Conservation (phyloP, 371 early-diverging fungal species). For the Apophysomyces trapeziformis region DNA sequence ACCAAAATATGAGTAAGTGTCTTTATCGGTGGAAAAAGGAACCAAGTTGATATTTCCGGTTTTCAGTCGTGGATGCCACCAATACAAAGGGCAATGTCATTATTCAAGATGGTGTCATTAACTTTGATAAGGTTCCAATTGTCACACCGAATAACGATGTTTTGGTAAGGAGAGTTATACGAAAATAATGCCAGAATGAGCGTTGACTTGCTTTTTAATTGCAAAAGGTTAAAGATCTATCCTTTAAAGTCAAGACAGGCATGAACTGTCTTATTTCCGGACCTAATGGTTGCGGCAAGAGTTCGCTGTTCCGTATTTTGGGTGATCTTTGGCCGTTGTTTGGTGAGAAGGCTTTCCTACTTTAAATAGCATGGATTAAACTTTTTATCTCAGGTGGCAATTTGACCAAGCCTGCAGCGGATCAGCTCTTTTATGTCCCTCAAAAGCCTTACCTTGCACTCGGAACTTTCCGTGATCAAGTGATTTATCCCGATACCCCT, state of each 20-base stretch:
- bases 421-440: slow-evolving; percentile 91
- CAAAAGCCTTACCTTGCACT: slow-evolving; percentile 93
- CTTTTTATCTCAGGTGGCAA: slow-evolving; percentile 61
- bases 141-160: slow-evolving; percentile 94
- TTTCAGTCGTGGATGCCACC: slow-evolving; percentile 48
- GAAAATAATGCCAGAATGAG: neutral
- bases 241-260: slow-evolving; percentile 83
- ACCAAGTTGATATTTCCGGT: neutral
- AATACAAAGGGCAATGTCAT: slow-evolving; percentile 66
- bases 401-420: slow-evolving; percentile 79
- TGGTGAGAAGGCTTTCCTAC: slow-evolving; percentile 34
- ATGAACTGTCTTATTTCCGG: slow-evolving; percentile 90
- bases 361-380: neutral
- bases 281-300: slow-evolving; percentile 92
- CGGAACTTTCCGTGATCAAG: slow-evolving; percentile 92
- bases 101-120: slow-evolving; percentile 71
- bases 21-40: neutral
- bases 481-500: slow-evolving; percentile 79
- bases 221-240: slow-evolving; percentile 63
- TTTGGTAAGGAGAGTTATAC: slow-evolving; percentile 54
- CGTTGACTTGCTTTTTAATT: neutral
- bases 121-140: slow-evolving; percentile 89
- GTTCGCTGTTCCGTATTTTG: slow-evolving; percentile 92
- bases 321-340: slow-evolving; percentile 91
- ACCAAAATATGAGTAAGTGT: slow-evolving; percentile 37